Evolutionary conservation across 805 yeast species (phyloP), one percentile per base, ranked within the genome.

Genomic region (Blastobotrys mokoenaii): DNA sequence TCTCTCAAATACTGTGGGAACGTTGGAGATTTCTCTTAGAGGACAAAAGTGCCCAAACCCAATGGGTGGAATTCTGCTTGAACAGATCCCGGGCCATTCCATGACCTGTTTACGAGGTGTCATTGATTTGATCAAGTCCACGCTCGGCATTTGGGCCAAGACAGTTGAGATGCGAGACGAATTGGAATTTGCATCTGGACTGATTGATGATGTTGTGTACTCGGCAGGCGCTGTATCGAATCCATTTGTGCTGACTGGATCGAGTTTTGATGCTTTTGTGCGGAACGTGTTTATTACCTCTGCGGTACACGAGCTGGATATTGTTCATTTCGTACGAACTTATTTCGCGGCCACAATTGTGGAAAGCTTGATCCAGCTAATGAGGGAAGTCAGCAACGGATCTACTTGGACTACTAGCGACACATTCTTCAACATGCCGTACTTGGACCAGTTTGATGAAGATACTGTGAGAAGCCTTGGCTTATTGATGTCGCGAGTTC

Each of bases 21-120:
- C 84, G 1, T 62, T 76, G 6, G 96, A 86, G 54, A 76, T 84
- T 10, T 65, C 82, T 0, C 58, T 80, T 27, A 67, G 95, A 47
- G 85, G 85, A 0, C 56, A 63, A 1, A 53, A 66, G 17, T 44
- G 57, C 2, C 25, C 51, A 1, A 42, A 54, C 17, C 51, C 58
- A 3, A 48, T 58, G n/a, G 70, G 70, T 1, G 72, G 72, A 0
- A 51, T 78, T 10, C 57, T 83, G 0, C 63, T 78, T 2, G 68
- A 70, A 35, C 87, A 81, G 46, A 52, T 86, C 2, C 74, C 86
- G 0, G 74, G 78, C 53, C 87, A 82, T 49, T 62, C 73, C 1
- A 53, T 84, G 38, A 69, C 83, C 1, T 72, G 80, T 12, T 61
- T 87, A 46, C 64, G 93, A 46, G 71, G 75, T 2, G 53, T 69